Percentiles rank a stretch among this genome's conserved stretches.
Conservation (phyloP, 257 asterid genomes). For the Scutellaria galericulata region DNA sequence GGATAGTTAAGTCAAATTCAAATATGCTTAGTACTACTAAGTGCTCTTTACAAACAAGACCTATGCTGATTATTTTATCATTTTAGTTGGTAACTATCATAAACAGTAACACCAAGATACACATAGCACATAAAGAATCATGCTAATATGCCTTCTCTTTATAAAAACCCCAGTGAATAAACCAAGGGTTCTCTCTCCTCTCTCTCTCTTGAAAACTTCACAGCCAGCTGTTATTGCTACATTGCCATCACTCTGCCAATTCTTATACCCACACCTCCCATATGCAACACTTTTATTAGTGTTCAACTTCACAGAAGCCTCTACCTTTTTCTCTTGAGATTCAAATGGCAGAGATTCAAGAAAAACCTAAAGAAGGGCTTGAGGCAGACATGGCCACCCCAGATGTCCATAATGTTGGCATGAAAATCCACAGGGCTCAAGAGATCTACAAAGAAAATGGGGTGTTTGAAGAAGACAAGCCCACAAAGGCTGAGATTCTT, state of each 20-base stretch:
- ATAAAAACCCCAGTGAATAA: slow-evolving; percentile 45
- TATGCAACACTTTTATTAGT: background rate
- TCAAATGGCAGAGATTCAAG: slow-evolving; percentile 49
- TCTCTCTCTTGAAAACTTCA: slow-evolving; percentile 68
- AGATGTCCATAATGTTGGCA: slow-evolving; percentile 48
- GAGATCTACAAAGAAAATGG: slow-evolving; percentile 48
- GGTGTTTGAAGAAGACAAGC: slow-evolving; percentile 64
- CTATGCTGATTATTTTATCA: slow-evolving; percentile 27
- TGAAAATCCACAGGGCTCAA: slow-evolving; percentile 55
- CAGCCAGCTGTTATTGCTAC: slow-evolving; percentile 56
- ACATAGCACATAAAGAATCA: slow-evolving; percentile 12
- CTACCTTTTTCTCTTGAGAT: slow-evolving; percentile 22
- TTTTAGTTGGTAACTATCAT: slow-evolving; percentile 19
- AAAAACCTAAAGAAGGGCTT: slow-evolving; percentile 39
- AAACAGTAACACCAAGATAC: background rate
- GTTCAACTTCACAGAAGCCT: slow-evolving; percentile 16
- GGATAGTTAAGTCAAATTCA: background rate
- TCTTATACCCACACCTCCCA: slow-evolving; percentile 17
- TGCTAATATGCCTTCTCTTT: slow-evolving; percentile 20
- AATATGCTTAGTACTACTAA: slow-evolving; percentile 16
- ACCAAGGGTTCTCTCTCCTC: slow-evolving; percentile 41
- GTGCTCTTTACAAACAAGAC: slow-evolving; percentile 35
- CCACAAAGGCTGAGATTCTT: slow-evolving; percentile 63
- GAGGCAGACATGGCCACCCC: slow-evolving; percentile 41
- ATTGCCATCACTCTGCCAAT: slow-evolving; percentile 30